Evolutionary conservation across 202 grass and related monocot species (phyloP), one percentile per base, ranked within the genome.

Genomic region (Digitaria exilis): DNA sequence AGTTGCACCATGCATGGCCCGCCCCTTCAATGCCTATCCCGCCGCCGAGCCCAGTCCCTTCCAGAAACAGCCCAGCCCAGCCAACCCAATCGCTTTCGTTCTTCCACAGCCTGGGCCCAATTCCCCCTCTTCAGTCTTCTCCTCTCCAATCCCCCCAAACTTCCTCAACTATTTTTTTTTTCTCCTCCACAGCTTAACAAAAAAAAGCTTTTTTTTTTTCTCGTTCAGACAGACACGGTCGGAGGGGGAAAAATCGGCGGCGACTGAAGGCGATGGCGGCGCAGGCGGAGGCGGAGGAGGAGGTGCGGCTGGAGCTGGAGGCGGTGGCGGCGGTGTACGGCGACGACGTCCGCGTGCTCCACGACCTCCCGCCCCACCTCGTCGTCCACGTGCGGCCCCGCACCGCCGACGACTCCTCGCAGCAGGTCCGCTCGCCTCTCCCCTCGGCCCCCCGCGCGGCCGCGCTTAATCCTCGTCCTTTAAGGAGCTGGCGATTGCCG

Each of bases 351-450:
- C 83, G 87, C 83, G 89, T 98, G 85, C 60, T 95, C 45, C n/a
- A 59, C 9, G 80, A 88, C 14, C 85, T 90, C 83, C 96, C 96
- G 30, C 92, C 96, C 25, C 90, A 95, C 82, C 77, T 98, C 49
- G 55, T 92, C 65, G 83, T 95, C 45, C 90, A 90, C 76, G 82
- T 95, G 69, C 72, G 91, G 25, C 92, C 96, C 34, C 85, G 85
- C 74, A 98, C 96, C 45, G 95, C 95, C 65, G 87, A 90, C 42
- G 92, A 98, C 85, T 92, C 90, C 42, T 98, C 92, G 65, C 92
- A 91, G 82, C 92, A 98, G 92, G 95, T 93, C 39, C 58, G 65
- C 31, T 15, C 15, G 46, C 4, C 28, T 25, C 52, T 10, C 2
- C 21, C 2, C n/a, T 0, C 24, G 37, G 1, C 17, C 3, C 6